A percentile compares a stretch with the other conserved stretches of the same genome.
Conservation (phyloP, 2,329 filamentous ascomycete species). For the Stagonosporopsis cucurbitacearum region DNA sequence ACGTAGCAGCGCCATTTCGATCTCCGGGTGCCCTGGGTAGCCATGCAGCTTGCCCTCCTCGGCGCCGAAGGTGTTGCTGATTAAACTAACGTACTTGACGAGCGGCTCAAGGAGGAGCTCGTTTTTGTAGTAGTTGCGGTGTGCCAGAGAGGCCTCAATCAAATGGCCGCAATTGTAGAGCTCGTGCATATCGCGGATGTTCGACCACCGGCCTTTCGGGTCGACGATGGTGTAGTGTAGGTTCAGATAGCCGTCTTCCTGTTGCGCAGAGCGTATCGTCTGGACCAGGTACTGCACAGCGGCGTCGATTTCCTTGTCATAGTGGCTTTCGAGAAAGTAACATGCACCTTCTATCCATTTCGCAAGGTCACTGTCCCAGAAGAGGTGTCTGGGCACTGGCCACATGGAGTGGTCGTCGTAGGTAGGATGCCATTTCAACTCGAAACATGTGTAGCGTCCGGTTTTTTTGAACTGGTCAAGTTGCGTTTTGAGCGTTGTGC, state of each 20-base stretch:
- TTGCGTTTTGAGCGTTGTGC: conserved; percentile 16
- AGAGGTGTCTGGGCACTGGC: conserved; percentile 65
- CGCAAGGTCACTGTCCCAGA: conserved; percentile 65
- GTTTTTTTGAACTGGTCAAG: conserved; percentile 20
- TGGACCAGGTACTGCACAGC: conserved; percentile 64
- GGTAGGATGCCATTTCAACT: conserved; percentile 61
- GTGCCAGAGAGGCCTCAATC: conserved; percentile 54
- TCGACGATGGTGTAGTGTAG: conserved; percentile 68
- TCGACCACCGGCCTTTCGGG: conserved; percentile 62
- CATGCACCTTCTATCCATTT: conserved; percentile 70
- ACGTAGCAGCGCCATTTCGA: conserved; percentile 58
- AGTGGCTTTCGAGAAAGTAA: conserved; percentile 58
- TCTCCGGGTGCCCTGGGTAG: conserved; percentile 67
- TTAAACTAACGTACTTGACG: conserved; percentile 61
- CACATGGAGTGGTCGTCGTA: conserved; percentile 61
- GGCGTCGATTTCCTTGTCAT: conserved; percentile 56
- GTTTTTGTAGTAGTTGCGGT: conserved; percentile 58
- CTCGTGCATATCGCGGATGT: conserved; percentile 68
- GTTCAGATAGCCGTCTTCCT: conserved; percentile 67
- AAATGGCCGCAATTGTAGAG: conserved; percentile 67
- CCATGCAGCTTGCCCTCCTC: conserved; percentile 59
- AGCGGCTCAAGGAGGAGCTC: conserved; percentile 60
- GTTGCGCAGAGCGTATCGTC: conserved; percentile 64
- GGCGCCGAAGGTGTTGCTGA: conserved; percentile 61
- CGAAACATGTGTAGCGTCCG: conserved; percentile 59